phyloP scores from a whole-genome alignment of 805 yeast genomes.

The Saccharomycopsis schoenii region DNA sequence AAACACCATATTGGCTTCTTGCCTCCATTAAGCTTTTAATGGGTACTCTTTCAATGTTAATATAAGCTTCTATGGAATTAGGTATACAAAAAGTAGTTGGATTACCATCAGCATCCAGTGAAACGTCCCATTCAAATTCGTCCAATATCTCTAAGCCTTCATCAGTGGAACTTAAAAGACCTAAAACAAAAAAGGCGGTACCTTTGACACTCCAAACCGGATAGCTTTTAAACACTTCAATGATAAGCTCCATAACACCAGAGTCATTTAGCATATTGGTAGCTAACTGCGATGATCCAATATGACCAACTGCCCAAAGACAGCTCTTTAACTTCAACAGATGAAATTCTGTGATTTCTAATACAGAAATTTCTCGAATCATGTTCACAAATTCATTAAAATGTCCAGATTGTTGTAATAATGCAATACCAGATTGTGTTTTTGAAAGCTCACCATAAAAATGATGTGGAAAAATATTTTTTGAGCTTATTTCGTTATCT shows the following conservation, averaged over 20 bases:
- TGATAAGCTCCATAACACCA: conserved; percentile 43
- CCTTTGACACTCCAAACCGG: conserved; percentile 57
- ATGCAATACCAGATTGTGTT: conserved; percentile 68
- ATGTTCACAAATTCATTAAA: conserved; percentile 20
- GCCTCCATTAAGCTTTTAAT: background rate
- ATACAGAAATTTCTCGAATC: conserved; percentile 20
- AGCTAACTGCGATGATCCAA: conserved; percentile 67
- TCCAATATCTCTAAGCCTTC: conserved; percentile 83
- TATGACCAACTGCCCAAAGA: conserved; percentile 80
- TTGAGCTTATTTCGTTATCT: conserved; percentile 5
- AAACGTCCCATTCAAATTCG: conserved; percentile 65
- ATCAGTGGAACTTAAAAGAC: conserved; percentile 57
- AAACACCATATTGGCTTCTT: background rate
- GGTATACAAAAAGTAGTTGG: conserved; percentile 38
- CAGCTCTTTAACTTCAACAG: conserved; percentile 53
- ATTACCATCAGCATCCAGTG: conserved; percentile 32
- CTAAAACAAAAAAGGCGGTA: conserved; percentile 67
- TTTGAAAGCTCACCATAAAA: conserved; percentile 74
- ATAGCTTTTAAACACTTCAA: conserved; percentile 38
- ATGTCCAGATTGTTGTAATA: conserved; percentile 35
- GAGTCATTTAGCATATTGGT: conserved; percentile 46
- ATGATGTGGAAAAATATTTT: conserved; percentile 41
- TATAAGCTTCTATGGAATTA: conserved; percentile 24
- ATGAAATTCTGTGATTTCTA: conserved; percentile 27
- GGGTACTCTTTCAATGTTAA: conserved; percentile 19